These are phyloP conservation scores for Xerocomus spinulosus DNA, from an alignment of 768 basidiomycete genomes.

Conservation along the genomic window DNA sequence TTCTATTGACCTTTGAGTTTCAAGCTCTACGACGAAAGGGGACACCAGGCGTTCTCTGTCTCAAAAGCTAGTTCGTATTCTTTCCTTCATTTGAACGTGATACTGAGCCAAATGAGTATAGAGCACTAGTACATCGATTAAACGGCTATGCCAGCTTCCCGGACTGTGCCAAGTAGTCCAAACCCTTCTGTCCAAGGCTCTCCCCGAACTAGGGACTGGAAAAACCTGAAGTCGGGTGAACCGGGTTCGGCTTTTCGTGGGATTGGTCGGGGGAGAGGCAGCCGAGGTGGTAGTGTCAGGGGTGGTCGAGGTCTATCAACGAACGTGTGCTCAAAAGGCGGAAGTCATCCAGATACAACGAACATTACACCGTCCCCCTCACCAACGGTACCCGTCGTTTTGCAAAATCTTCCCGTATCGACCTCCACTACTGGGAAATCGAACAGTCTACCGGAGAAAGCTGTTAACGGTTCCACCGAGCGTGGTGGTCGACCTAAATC, in stretches of 20 bases:
- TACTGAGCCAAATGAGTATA: conserved; percentile 11
- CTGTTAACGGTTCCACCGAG: conserved; percentile 17
- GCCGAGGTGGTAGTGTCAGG: conserved; percentile 29
- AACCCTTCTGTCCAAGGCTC: conserved; percentile 25
- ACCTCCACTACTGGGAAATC: conserved; percentile 16
- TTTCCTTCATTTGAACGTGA: not conserved
- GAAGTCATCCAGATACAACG: conserved; percentile 19
- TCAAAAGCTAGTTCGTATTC: conserved; percentile 13
- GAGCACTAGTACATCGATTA: conserved; percentile 2
- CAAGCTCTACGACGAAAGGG: no score
- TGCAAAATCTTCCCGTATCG: conserved; percentile 15
- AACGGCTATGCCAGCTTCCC: conserved; percentile 44
- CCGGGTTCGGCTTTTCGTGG: conserved; percentile 47
- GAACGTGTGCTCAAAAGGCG: conserved; percentile 18
- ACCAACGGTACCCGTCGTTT: conserved; percentile 7
- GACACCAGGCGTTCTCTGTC: not conserved
- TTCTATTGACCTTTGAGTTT: not conserved
- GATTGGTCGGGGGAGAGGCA: conserved; percentile 34
- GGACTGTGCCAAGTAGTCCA: conserved; percentile 24
- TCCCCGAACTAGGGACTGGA: conserved; percentile 42
- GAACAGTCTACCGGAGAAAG: conserved; percentile 21
- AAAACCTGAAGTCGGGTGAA: conserved; percentile 36
- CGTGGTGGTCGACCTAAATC: conserved; percentile 22
- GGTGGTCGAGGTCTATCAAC: conserved; percentile 25
- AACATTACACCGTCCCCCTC: conserved; percentile 19